These are phyloP conservation scores for Macaranga tanarius DNA, from an alignment of 441 rosid species.

Conservation along the genomic window DNA sequence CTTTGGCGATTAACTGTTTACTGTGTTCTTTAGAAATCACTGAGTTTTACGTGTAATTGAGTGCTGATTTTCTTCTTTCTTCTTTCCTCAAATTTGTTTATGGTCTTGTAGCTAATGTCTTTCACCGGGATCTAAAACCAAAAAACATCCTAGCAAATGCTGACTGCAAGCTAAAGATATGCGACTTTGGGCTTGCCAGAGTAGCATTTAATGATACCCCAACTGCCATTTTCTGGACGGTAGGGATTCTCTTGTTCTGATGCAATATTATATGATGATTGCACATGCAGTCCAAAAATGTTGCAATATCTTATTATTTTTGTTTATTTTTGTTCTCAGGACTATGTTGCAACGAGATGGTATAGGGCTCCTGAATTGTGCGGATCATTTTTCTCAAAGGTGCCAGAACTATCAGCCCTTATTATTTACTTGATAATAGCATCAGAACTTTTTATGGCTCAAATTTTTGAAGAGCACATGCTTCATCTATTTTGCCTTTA, in stretches of 20 bases:
- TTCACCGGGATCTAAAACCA: conserved; percentile 91
- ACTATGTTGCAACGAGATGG: conserved; percentile 97
- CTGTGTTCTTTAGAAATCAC: conserved; percentile 7
- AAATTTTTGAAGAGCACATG: neutral
- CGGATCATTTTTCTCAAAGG: conserved; percentile 96
- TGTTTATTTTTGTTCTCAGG: conserved; percentile 42
- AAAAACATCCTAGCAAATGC: conserved; percentile 95
- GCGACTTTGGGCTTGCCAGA: conserved; percentile 96
- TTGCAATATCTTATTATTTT: neutral
- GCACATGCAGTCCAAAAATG: conserved; percentile 1
- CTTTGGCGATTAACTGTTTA: neutral
- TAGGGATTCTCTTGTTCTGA: conserved; percentile 31
- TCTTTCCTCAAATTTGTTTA: neutral
- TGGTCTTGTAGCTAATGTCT: conserved; percentile 72
- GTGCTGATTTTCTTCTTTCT: conserved; percentile 17
- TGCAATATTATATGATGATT: conserved; percentile 6
- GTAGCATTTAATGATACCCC: conserved; percentile 97
- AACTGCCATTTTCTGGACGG: conserved; percentile 96
- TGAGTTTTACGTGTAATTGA: conserved; percentile 4
- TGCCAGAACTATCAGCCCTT: conserved; percentile 27
- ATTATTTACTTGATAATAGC: conserved; percentile 29
- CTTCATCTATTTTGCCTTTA: neutral
- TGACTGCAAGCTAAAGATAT: conserved; percentile 91
- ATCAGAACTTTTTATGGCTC: conserved; percentile 13
- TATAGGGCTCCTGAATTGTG: conserved; percentile 95